Evolutionary conservation across 1,139 yeast species (phyloP).

Genomic region (Saccharomyces hybrid): DNA sequence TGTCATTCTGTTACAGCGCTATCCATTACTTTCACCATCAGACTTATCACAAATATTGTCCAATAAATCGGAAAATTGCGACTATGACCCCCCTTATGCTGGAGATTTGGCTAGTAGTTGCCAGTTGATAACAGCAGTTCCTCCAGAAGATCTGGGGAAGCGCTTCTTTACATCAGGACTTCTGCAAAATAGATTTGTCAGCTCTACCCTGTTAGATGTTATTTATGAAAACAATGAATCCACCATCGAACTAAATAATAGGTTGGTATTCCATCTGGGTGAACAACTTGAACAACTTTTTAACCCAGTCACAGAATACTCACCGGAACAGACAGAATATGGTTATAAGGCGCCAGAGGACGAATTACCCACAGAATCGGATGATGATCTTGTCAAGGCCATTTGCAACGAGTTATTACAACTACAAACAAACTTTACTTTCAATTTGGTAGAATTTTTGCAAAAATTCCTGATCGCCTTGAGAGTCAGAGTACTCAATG

Average conservation of each 20-base stretch:
- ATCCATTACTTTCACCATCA: constrained; percentile 39
- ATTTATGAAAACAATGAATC: constrained; percentile 52
- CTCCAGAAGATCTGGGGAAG: constrained; percentile 40
- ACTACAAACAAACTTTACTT: constrained; percentile 68
- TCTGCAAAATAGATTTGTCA: constrained; percentile 46
- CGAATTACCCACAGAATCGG: constrained; percentile 8
- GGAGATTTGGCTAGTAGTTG: constrained; percentile 85
- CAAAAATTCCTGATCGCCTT: constrained; percentile 76
- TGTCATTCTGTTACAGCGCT: constrained; percentile 61
- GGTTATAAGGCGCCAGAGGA: constrained; percentile 38
- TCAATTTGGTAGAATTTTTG: constrained; percentile 60
- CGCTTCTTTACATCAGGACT: constrained; percentile 55
- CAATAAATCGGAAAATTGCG: constrained; percentile 11
- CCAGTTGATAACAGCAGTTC: constrained; percentile 33
- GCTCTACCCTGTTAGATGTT: constrained; percentile 61
- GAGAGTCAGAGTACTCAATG: constrained; percentile 59
- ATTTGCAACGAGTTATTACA: constrained; percentile 60
- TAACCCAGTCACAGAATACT: constrained; percentile 83
- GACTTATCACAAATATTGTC: background rate
- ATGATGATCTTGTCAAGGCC: constrained; percentile 34
- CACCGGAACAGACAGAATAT: constrained; percentile 77
- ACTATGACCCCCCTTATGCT: constrained; percentile 34
- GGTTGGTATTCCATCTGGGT: constrained; percentile 66
- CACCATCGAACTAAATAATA: constrained; percentile 61
- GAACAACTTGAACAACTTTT: constrained; percentile 81